Base-by-base conservation (phyloP, 768 basidiomycete genomes). In the Suillus lakei region DNA sequence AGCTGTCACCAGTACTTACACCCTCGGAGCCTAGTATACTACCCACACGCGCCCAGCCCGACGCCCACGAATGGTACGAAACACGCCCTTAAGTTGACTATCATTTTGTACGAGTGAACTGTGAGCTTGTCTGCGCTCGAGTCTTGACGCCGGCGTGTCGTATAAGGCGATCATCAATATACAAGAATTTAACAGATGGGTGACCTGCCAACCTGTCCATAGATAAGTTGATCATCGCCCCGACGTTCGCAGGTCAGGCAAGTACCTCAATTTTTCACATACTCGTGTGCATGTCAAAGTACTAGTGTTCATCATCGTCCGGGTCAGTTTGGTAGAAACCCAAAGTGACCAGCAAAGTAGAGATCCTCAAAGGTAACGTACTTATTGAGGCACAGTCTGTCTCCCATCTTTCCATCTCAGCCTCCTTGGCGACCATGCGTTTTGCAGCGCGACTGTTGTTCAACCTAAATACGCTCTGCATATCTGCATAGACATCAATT, bases 391-490 rank as follows among this genome's bases (percentile, higher is more conserved):
- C 95, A 1, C 83, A 80, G 94, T 95, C 71, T 68, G 90, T 85
- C 21, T 5, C 62, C 41, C 43, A 55, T 66, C 34, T 48, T 56
- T 26, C 7, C 30, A 7, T 13, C 58, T n/a, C 16, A 4, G 4
- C 36, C 63, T 36, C 51, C 10, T 60, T 18, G 38, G 41, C 62
- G 34, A 63, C 64, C 39, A 6, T 26, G 53, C 21, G 34, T 30
- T 6, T 48, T 34, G 7, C 72, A 94, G 93, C 0, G 92, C 87
- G 0, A 82, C 90, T 39, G 98, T 96, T 71, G 87, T 98, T 18
- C 94, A 98, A 71, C 96, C 95, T 1, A 88, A 87, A 64, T 94
- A 96, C 70, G 91, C 96, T 3, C 87, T n/a, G n/a, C n/a, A n/a
- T n/a, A 89, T 23, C 18, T 30, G 28, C 9, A 30, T 10, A 10